phyloP scores from a whole-genome alignment of 2,329 filamentous ascomycete genomes.

The Fusarium illudens region DNA sequence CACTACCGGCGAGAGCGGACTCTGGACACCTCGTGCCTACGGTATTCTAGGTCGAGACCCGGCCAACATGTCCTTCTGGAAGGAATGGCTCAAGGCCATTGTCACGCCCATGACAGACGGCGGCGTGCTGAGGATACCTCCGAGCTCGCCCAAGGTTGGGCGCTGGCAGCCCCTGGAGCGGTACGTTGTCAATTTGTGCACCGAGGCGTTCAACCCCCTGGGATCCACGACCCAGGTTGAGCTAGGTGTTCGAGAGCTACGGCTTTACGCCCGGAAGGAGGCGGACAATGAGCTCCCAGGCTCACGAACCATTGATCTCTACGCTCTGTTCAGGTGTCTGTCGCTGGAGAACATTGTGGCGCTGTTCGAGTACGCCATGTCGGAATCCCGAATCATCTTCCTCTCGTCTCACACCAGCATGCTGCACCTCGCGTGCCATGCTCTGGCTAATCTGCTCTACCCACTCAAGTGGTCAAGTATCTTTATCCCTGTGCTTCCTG shows the following conservation, averaged over 20 bases:
- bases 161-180: conserved; percentile 96
- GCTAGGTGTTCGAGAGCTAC: conserved; percentile 85
- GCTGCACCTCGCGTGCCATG: conserved; percentile 91
- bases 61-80: conserved; percentile 91
- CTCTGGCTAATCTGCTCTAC: conserved; percentile 86
- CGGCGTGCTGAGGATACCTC: conserved; percentile 79
- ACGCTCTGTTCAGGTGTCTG: conserved; percentile 88
- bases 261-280: conserved; percentile 92
- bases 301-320: conserved; percentile 89
- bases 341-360: conserved; percentile 92
- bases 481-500: conserved; percentile 90
- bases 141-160: conserved; percentile 88
- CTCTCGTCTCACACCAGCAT: conserved; percentile 95
- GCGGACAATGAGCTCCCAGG: conserved; percentile 92
- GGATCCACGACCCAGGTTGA: conserved; percentile 97
- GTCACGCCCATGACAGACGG: conserved; percentile 97
- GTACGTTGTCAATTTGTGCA: conserved; percentile 96
- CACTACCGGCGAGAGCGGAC: conserved; percentile 91
- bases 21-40: conserved; percentile 95
- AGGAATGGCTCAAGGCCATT: conserved; percentile 95
- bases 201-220: conserved; percentile 90
- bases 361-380: conserved; percentile 90
- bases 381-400: conserved; percentile 95
- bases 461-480: conserved; percentile 93
- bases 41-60: conserved; percentile 88